Base-by-base conservation (phyloP, 345 rosid species). In the Citrus maxima region DNA sequence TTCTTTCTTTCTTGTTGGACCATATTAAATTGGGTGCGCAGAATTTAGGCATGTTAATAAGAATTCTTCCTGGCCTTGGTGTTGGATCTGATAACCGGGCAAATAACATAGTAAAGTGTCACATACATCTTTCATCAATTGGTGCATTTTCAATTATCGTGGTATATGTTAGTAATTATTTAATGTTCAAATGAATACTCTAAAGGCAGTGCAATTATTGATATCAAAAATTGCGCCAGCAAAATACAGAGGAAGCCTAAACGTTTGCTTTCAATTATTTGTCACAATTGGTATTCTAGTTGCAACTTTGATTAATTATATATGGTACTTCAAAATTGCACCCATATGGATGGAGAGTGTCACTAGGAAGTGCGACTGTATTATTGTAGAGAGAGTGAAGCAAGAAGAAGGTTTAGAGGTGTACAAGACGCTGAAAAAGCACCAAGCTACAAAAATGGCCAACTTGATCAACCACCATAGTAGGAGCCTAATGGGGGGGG, bases 11-110 rank as follows among this genome's bases (percentile, higher is more conserved):
- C 74, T 90, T n/a, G 3, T 19, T 0, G 95, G 97, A 90, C 91
- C 55, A n/a, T 87, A 61, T 77, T 91, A 73, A 90, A 87, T 73
- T 79, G 79, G 7, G 62, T 34, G 89, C 92, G 1, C 2, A 1
- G 72, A 27, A 90, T 28, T 86, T 88, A 8, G 63, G 19, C 61
- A 94, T 91, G 93, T 82, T 92, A 82, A 88, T 90, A 32, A 86
- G 97, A 86, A 59, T 93, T 72, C 91, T 93, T 72, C 91, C 92
- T 1, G 95, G 94, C 0, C 84, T 56, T 1, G 94, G 97, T 4
- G 88, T 92, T 22, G 98, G 95, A 58, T 86, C 90, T 24, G 95
- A 91, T 46, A 92, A 94, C 67, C 95, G 87, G 93, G 98, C 84
- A 49, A 19, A 1, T 1, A 51, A 51, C 18, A 51, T 5, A 51